Evolutionary conservation across 106 monocot species (phyloP).

Genomic region (Dendrobium chrysotoxum): DNA sequence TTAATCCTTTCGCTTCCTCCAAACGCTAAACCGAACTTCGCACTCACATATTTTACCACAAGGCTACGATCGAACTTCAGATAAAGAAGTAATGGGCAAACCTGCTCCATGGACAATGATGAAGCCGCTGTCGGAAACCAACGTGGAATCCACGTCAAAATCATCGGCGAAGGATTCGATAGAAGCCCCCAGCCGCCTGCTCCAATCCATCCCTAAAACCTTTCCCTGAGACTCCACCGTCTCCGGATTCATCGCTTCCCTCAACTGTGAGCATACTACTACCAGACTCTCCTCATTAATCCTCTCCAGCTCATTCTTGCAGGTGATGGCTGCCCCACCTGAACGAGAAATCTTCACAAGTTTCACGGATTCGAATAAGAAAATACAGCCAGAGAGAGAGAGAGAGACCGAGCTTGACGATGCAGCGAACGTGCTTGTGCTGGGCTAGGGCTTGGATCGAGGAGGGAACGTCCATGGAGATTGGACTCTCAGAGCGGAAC

Average conservation of each 20-base stretch:
- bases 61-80: background rate
- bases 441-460: conserved; percentile 5
- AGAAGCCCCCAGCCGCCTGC: conserved; percentile 28
- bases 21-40: background rate
- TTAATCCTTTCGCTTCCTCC: background rate
- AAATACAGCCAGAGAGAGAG: background rate
- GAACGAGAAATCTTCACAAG: background rate
- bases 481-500: background rate
- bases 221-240: background rate
- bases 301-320: conserved; percentile 67
- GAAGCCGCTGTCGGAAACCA: conserved; percentile 40
- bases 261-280: conserved; percentile 55
- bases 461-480: background rate
- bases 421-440: conserved; percentile 42
- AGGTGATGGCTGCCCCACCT: conserved; percentile 78
- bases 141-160: conserved; percentile 7
- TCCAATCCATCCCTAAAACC: conserved; percentile 74
- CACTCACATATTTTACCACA: background rate
- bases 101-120: conserved; percentile 89
- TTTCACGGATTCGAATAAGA: background rate
- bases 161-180: conserved; percentile 14
- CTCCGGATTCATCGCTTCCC: conserved; percentile 41
- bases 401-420: conserved; percentile 57
- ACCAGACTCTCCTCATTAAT: conserved; percentile 45
- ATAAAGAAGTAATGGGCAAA: conserved; percentile 7